Conservation (phyloP, 352 stramenopile species). For the Phytophthora meadii region DNA sequence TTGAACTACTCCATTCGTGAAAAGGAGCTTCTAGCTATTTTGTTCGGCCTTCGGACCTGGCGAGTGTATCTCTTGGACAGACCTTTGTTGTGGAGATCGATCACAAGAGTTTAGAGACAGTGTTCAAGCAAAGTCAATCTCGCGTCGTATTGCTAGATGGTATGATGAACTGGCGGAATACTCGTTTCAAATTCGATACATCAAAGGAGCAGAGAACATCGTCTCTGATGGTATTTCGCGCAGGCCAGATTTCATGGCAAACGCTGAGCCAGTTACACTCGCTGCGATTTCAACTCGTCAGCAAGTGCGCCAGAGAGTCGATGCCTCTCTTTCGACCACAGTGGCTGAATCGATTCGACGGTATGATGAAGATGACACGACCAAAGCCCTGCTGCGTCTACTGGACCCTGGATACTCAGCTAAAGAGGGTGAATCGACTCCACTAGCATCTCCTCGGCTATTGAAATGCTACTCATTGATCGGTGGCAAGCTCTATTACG, state of each 20-base stretch:
- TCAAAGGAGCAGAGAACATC: neutral
- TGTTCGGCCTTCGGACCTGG: neutral
- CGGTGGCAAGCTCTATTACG: neutral
- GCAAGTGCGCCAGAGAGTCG: neutral
- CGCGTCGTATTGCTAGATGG: neutral
- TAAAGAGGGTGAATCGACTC: neutral
- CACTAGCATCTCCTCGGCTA: no score
- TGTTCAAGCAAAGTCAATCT: no score
- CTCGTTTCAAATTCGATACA: neutral
- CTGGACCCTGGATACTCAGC: neutral
- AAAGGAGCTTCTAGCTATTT: neutral
- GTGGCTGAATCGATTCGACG: neutral
- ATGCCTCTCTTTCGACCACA: neutral
- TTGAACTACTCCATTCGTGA: neutral
- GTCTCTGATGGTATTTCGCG: neutral
- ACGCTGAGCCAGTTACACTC: neutral
- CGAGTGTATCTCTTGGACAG: no score
- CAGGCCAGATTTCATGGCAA: neutral
- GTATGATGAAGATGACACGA: neutral
- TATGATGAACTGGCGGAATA: neutral
- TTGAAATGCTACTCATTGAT: neutral
- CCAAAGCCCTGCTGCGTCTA: neutral
- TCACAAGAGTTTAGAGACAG: no score
- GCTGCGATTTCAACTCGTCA: neutral
- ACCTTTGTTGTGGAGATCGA: no score